Conservation (phyloP, 345 rosid species). For the Zanthoxylum bungeanum region DNA sequence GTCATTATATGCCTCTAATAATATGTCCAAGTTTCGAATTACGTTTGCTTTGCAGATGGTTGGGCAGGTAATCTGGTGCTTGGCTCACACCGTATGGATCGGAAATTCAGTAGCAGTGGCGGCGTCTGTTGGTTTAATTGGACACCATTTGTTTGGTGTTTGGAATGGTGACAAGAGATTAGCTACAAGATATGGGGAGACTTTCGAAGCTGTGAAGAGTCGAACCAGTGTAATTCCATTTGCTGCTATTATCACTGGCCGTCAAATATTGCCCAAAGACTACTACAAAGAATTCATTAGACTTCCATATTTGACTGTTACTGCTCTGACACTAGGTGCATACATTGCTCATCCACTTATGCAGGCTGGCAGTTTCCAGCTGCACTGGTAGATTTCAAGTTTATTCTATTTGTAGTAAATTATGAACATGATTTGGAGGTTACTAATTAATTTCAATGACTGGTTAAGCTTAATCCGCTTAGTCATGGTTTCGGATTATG, state of each 20-base stretch:
- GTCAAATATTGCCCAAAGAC: conserved; percentile 60
- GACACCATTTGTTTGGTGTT: too few relatives aligned
- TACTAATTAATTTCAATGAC: too few relatives aligned
- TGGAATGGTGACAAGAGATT: too few relatives aligned
- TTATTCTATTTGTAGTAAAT: too few relatives aligned
- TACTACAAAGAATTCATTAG: conserved; percentile 63
- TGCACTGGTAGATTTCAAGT: conserved; percentile 55
- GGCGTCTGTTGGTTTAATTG: conserved; percentile 67
- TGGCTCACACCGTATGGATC: conserved; percentile 74
- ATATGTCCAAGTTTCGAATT: too few relatives aligned
- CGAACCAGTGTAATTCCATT: conserved; percentile 68
- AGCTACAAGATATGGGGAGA: conserved; percentile 59
- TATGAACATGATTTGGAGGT: too few relatives aligned
- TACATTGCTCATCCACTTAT: conserved; percentile 69
- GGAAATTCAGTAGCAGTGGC: conserved; percentile 67
- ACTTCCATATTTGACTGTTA: conserved; percentile 62
- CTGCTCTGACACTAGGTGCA: conserved; percentile 63
- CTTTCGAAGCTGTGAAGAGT: conserved; percentile 56
- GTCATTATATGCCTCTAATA: background rate
- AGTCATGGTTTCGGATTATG: too few relatives aligned
- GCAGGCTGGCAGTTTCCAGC: conserved; percentile 63
- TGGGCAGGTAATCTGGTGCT: conserved; percentile 80
- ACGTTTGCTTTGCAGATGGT: conserved; percentile 49
- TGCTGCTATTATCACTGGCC: conserved; percentile 71
- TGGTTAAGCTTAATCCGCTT: too few relatives aligned